Base-by-base conservation (phyloP, 2,329 filamentous ascomycete species). In the Drechslerella dactyloides region DNA sequence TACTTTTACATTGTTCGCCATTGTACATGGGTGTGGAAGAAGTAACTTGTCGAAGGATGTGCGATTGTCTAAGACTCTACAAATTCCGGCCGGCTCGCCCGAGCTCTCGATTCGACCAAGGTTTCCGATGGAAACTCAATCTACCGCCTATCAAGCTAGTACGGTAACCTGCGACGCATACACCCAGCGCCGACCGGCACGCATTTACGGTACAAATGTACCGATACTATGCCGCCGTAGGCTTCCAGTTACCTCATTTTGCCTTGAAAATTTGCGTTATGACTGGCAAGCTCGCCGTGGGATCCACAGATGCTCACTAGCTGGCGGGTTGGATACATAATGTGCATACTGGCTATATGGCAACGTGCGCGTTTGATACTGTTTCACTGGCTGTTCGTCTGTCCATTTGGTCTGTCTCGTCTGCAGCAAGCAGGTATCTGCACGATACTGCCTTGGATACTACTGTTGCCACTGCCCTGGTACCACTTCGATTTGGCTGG, bases 341-440 rank as follows among this genome's bases (percentile, higher is more conserved):
- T 33, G 8, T 33, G 27, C 27, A 33, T 33, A 8, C 8, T 33
- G 27, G n/a, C n/a, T n/a, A n/a, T 37, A 21, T 17, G 48, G 33
- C 48, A 62, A 44, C 55, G 66, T 70, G 66, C 59, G 66, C 40
- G 10, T 35, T 64, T 53, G 66, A 64, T 64, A 70, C 66, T 54
- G 66, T 70, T 64, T 60, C 66, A 70, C 53, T 70, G 65, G 65
- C 27, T 33, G 27, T 33, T 33, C 27, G 8, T 54, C 48, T 24
- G 30, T 27, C 23, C 23, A 23, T 13, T 15, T 51, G 23, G 3
- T 51, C 46, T 27, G 11, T 2, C 5, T 7, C 19, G 11, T 21
- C 17, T 51, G 46, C 46, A 27, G 46, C 46, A 27, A 6, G 37
- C 4, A 33, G 3, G 3, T 33, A 33, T 33, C 27, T 3, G 19